phyloP scores from a whole-genome alignment of 139 green algal species.

The Chlorella ohadii region DNA sequence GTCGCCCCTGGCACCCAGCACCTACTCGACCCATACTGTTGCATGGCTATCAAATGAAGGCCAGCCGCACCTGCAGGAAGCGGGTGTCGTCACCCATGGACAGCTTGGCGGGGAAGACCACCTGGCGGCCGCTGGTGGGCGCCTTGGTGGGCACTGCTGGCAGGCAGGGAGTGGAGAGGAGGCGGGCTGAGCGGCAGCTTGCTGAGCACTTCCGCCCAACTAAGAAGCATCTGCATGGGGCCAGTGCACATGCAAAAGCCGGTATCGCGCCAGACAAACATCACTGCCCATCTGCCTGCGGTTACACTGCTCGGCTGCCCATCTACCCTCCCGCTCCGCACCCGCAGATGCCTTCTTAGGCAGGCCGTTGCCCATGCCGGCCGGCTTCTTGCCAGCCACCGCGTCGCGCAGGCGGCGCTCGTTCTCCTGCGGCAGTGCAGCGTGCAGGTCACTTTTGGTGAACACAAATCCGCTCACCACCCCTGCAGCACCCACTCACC shows the following conservation, averaged over 20 bases:
- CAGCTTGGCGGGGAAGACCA: slow-evolving; percentile 66
- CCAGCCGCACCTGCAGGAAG: slow-evolving; percentile 47
- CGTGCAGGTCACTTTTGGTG: too few relatives aligned
- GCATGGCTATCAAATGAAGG: too few relatives aligned
- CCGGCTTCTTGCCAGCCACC: slow-evolving; percentile 61
- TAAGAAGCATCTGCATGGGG: too few relatives aligned
- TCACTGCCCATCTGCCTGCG: too few relatives aligned
- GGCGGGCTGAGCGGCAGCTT: not conserved
- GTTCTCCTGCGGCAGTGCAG: slow-evolving; percentile 40
- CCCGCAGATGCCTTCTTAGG: slow-evolving; percentile 34
- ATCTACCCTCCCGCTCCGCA: not conserved
- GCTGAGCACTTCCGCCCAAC: not conserved
- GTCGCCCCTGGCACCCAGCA: too few relatives aligned
- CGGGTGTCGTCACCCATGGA: slow-evolving; percentile 77
- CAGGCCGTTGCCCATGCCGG: slow-evolving; percentile 33
- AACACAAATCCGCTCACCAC: too few relatives aligned
- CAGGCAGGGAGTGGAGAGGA: not conserved
- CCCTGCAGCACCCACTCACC: too few relatives aligned
- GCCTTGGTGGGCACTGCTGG: slow-evolving; percentile 34
- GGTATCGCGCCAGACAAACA: too few relatives aligned
- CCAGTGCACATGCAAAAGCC: too few relatives aligned
- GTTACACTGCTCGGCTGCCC: not conserved
- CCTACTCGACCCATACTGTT: too few relatives aligned
- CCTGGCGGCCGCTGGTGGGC: slow-evolving; percentile 15
- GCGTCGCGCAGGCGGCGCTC: slow-evolving; percentile 78